Conservation (phyloP, 352 stramenopile genomes). For the Phytophthora multivora region DNA sequence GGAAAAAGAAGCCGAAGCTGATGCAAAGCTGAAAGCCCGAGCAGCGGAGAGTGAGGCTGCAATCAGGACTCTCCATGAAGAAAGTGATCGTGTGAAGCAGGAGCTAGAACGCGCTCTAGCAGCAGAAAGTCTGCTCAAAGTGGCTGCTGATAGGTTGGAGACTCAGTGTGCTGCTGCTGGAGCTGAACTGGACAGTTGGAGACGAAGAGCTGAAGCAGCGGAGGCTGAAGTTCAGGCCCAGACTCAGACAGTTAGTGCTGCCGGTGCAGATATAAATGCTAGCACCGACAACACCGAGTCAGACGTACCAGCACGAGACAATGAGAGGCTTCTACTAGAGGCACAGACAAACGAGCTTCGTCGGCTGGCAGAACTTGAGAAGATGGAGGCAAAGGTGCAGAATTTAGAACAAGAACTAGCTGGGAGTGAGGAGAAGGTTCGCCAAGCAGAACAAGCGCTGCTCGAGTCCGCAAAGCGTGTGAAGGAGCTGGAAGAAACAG, state of each 20-base stretch:
- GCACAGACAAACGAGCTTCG: slow-evolving; percentile 78
- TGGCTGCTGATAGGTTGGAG: slow-evolving; percentile 37
- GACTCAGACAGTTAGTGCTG: background rate
- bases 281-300: slow-evolving; percentile 21
- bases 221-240: slow-evolving; percentile 33
- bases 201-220: slow-evolving; percentile 30
- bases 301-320: slow-evolving; percentile 34
- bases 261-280: slow-evolving; percentile 6
- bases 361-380: slow-evolving; percentile 69
- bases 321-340: slow-evolving; percentile 64
- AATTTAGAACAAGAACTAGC: slow-evolving; percentile 47
- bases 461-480: slow-evolving; percentile 42
- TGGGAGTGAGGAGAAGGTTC: slow-evolving; percentile 32
- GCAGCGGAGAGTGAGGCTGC: slow-evolving; percentile 34
- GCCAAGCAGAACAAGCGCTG: slow-evolving; percentile 46
- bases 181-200: slow-evolving; percentile 49
- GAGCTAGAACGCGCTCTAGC: slow-evolving; percentile 43
- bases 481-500: slow-evolving; percentile 62
- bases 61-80: slow-evolving; percentile 39
- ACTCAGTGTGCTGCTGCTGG: slow-evolving; percentile 38
- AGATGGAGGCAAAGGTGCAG: slow-evolving; percentile 68
- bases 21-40: slow-evolving; percentile 51
- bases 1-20: slow-evolving; percentile 52
- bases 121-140: slow-evolving; percentile 39
- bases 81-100: slow-evolving; percentile 49